A percentile compares a stretch with the other conserved stretches of the same genome.
These are phyloP conservation scores for Colletotrichum shisoi DNA, from an alignment of 2,329 filamentous ascomycete species.

Conservation along the genomic window DNA sequence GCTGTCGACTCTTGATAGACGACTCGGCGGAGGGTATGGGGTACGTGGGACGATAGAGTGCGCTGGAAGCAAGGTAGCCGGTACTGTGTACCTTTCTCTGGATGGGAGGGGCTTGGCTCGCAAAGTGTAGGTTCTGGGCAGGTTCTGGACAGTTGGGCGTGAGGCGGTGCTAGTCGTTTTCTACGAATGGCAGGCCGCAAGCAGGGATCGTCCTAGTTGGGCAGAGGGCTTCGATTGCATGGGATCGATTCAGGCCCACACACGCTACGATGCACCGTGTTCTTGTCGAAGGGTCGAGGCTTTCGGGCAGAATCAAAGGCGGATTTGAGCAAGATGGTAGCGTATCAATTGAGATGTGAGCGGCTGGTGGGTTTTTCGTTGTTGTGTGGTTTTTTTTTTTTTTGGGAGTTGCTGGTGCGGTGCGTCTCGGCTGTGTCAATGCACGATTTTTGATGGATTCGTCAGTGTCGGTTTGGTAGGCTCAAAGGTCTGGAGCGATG, in stretches of 20 bases:
- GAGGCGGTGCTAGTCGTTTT: slow-evolving; percentile 34
- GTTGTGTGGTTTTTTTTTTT: too few species aligned
- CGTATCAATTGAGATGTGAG: slow-evolving; percentile 28
- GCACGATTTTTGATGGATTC: not conserved
- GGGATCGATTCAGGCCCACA: slow-evolving; percentile 19
- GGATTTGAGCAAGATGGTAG: slow-evolving; percentile 23
- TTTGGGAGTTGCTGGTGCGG: not conserved
- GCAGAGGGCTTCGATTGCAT: slow-evolving; percentile 13
- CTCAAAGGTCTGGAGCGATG: not conserved
- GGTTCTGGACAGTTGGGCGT: slow-evolving; percentile 28
- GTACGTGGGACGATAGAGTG: slow-evolving; percentile 15
- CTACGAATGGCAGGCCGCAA: slow-evolving; percentile 37
- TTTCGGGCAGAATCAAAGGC: slow-evolving; percentile 35
- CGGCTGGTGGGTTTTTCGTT: not conserved
- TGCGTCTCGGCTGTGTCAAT: not conserved
- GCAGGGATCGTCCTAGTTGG: slow-evolving; percentile 30
- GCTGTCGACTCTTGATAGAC: slow-evolving; percentile 10
- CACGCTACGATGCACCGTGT: slow-evolving; percentile 25
- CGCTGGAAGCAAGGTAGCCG: slow-evolving; percentile 14
- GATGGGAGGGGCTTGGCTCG: not conserved
- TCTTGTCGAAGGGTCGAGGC: slow-evolving; percentile 34
- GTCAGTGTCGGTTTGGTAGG: not conserved
- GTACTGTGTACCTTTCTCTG: slow-evolving; percentile 24
- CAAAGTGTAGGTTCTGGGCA: slow-evolving; percentile 9
- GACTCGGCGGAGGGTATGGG: slow-evolving; percentile 18